These are phyloP conservation scores for Claviceps purpurea DNA, from an alignment of 2,329 filamentous ascomycete genomes.

Conservation along the genomic window DNA sequence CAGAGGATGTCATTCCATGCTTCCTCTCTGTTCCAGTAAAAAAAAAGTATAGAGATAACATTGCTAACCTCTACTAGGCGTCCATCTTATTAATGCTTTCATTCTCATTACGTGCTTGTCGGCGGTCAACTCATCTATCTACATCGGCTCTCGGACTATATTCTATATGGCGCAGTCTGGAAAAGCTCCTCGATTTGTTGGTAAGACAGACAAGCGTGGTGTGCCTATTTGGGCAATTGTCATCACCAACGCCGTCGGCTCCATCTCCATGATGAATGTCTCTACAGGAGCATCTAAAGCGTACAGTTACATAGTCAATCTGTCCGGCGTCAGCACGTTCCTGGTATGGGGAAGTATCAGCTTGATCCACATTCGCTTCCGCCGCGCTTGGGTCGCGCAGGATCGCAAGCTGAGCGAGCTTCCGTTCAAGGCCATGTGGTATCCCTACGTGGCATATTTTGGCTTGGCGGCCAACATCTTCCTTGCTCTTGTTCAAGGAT, in stretches of 20 bases:
- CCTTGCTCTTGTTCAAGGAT: constrained; percentile 47
- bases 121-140: constrained; percentile 63
- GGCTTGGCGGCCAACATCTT: constrained; percentile 44
- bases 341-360: constrained; percentile 59
- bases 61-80: constrained; percentile 18
- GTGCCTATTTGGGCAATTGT: constrained; percentile 48
- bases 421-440: constrained; percentile 40
- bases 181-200: constrained; percentile 58
- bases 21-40: background rate
- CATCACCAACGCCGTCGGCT: constrained; percentile 56
- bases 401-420: constrained; percentile 40
- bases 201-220: constrained; percentile 52
- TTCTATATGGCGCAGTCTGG: constrained; percentile 62
- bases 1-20: background rate
- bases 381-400: constrained; percentile 46
- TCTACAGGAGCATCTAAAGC: constrained; percentile 51
- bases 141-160: constrained; percentile 62
- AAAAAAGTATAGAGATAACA: too few species aligned
- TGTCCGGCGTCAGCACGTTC: constrained; percentile 58
- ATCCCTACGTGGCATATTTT: constrained; percentile 47
- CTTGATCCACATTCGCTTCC: constrained; percentile 60
- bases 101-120: constrained; percentile 61
- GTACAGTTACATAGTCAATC: constrained; percentile 57
- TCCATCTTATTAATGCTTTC: constrained; percentile 66
- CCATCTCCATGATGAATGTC: constrained; percentile 63